Evolutionary conservation across 2,329 filamentous ascomycete genomes (phyloP).

Genomic region (Venturia nashicola): DNA sequence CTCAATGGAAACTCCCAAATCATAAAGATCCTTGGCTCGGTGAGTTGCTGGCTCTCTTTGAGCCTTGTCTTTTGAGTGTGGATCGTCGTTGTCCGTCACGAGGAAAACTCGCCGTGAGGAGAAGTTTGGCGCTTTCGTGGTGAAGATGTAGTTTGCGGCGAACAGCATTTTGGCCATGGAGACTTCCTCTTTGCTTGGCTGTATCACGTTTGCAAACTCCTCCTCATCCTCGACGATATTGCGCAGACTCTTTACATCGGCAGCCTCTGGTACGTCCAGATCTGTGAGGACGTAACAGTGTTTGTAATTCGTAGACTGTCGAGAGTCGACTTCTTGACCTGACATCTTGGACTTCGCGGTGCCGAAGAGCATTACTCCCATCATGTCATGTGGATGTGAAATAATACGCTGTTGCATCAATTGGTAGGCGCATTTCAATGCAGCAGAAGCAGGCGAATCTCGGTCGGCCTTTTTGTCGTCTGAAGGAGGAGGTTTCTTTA

Average conservation of each 20-base stretch:
- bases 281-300: slow-evolving; percentile 89
- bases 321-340: slow-evolving; percentile 46
- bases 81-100: slow-evolving; percentile 87
- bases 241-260: slow-evolving; percentile 72
- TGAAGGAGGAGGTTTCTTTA: slow-evolving; percentile 49
- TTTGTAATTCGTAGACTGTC: slow-evolving; percentile 56
- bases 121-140: slow-evolving; percentile 88
- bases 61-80: slow-evolving; percentile 60
- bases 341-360: slow-evolving; percentile 75
- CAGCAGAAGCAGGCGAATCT: slow-evolving; percentile 69
- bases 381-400: slow-evolving; percentile 91
- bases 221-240: slow-evolving; percentile 67
- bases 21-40: slow-evolving; percentile 87
- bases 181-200: slow-evolving; percentile 54
- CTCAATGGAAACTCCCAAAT: slow-evolving; percentile 82
- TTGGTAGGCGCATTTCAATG: slow-evolving; percentile 85
- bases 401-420: slow-evolving; percentile 99
- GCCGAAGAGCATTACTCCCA: slow-evolving; percentile 85
- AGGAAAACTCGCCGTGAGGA: slow-evolving; percentile 87
- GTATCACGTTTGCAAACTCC: slow-evolving; percentile 55
- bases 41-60: slow-evolving; percentile 67
- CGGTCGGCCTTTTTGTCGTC: slow-evolving; percentile 58
- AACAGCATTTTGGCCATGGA: slow-evolving; percentile 86
- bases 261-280: slow-evolving; percentile 73
- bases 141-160: slow-evolving; percentile 93